Conservation (phyloP, 768 basidiomycete genomes). For the Candolleomyces eurysporus region DNA sequence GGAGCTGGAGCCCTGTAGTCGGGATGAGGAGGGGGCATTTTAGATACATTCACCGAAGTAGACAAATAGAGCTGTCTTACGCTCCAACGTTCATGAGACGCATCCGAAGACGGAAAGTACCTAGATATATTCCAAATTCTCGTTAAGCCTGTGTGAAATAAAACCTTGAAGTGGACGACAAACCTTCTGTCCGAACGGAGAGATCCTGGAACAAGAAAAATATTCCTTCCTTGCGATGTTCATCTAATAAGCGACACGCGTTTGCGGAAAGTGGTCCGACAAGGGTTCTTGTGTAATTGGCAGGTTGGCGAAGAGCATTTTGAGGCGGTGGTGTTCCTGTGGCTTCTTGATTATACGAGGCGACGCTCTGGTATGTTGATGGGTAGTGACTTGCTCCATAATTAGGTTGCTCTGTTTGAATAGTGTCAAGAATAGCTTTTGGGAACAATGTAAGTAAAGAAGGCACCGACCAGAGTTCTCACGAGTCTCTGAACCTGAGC, state of each 20-base stretch:
- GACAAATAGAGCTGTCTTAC: constrained; percentile 52
- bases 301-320: constrained; percentile 5
- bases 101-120: constrained; percentile 82
- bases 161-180: constrained; percentile 10
- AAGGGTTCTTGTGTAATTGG: constrained; percentile 78
- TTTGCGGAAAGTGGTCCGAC: constrained; percentile 88
- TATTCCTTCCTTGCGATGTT: constrained; percentile 81
- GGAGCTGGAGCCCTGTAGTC: constrained; percentile 64
- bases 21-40: constrained; percentile 6
- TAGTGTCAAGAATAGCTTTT: not conserved
- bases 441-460: not conserved
- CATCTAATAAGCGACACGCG: constrained; percentile 81
- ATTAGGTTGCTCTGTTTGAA: not conserved
- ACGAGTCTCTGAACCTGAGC: constrained; percentile 33
- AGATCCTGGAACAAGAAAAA: constrained; percentile 96
- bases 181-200: constrained; percentile 90
- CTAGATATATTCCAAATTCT: constrained; percentile 32
- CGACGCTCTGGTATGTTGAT: not conserved
- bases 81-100: constrained; percentile 88
- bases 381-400: constrained; percentile 2
- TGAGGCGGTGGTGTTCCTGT: constrained; percentile 4
- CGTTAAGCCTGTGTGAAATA: constrained; percentile 1
- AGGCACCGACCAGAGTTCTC: constrained; percentile 33
- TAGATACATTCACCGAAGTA: not conserved
- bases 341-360: constrained; percentile 1